Conservation (phyloP, 176 grass and related monocot species). For the Canna indica region DNA sequence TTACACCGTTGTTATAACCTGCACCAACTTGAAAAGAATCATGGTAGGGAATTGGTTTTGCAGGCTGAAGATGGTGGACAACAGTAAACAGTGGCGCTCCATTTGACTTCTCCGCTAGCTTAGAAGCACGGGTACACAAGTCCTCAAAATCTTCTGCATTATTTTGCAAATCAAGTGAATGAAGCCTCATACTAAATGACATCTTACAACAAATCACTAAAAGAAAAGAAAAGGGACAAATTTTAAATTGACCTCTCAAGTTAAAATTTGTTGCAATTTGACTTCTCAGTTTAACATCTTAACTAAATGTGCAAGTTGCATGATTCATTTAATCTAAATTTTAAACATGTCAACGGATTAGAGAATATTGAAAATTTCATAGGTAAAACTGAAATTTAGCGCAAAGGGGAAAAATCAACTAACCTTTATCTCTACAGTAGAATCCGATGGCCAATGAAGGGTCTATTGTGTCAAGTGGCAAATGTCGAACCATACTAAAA, state of each 20-base stretch:
- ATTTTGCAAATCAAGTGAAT: too few species aligned
- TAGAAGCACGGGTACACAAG: slow-evolving; percentile 65
- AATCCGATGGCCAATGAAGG: slow-evolving; percentile 92
- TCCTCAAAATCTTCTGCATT: slow-evolving; percentile 69
- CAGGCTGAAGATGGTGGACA: slow-evolving; percentile 33
- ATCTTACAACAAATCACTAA: too few species aligned
- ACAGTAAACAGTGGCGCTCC: slow-evolving; percentile 89
- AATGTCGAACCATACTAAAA: slow-evolving; percentile 51
- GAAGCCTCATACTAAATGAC: too few species aligned
- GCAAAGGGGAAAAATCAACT: neutral
- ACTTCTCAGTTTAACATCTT: too few species aligned
- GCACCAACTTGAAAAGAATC: neutral
- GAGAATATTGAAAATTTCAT: too few species aligned
- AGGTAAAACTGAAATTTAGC: too few species aligned
- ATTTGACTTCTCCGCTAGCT: slow-evolving; percentile 55
- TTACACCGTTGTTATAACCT: neutral
- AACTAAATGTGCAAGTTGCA: too few species aligned
- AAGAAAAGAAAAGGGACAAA: neutral
- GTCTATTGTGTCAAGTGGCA: slow-evolving; percentile 79
- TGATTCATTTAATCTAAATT: too few species aligned
- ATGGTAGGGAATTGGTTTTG: slow-evolving; percentile 29
- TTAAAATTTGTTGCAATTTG: neutral
- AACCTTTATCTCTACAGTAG: slow-evolving; percentile 79
- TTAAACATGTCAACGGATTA: too few species aligned
- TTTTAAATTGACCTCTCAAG: neutral